These are phyloP conservation scores for Venturia nashicola DNA, from an alignment of 2,329 filamentous ascomycete genomes.

Conservation along the genomic window DNA sequence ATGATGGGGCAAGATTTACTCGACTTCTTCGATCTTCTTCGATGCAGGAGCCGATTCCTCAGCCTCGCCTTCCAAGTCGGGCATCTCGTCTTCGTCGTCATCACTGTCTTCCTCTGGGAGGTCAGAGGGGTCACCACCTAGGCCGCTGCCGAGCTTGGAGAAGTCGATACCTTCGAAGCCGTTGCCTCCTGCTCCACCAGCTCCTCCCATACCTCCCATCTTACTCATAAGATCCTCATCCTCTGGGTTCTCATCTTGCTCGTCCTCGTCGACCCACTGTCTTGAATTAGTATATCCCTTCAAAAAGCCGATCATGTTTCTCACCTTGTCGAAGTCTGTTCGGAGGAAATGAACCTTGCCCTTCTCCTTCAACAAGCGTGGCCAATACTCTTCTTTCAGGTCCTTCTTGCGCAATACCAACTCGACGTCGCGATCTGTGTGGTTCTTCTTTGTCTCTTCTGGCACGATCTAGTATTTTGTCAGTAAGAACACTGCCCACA, in stretches of 20 bases:
- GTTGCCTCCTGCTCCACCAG: constrained; percentile 24
- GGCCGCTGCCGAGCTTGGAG: constrained; percentile 13
- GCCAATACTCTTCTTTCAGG: constrained; percentile 89
- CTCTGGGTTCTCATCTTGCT: constrained; percentile 81
- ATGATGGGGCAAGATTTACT: constrained; percentile 12
- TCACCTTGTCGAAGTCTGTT: constrained; percentile 94
- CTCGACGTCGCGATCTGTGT: constrained; percentile 80
- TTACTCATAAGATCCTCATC: constrained; percentile 53
- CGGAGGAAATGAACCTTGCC: constrained; percentile 93
- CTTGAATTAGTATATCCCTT: constrained; percentile 15
- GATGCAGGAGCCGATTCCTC: constrained; percentile 19
- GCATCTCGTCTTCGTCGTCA: constrained; percentile 67
- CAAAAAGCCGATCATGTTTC: background rate
- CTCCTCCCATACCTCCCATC: constrained; percentile 40
- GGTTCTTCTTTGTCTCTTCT: constrained; percentile 70
- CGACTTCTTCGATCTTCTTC: constrained; percentile 35
- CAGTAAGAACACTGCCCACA: background rate
- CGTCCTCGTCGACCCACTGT: constrained; percentile 92
- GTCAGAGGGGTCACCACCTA: constrained; percentile 34
- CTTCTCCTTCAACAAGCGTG: constrained; percentile 77
- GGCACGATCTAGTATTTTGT: constrained; percentile 54
- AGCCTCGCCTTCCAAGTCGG: constrained; percentile 58
- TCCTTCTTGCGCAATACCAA: constrained; percentile 96
- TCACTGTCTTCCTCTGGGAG: constrained; percentile 34
- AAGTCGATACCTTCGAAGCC: constrained; percentile 12